Evolutionary conservation across 2,329 filamentous ascomycete species (phyloP).

Genomic region (Bertia moriformis): DNA sequence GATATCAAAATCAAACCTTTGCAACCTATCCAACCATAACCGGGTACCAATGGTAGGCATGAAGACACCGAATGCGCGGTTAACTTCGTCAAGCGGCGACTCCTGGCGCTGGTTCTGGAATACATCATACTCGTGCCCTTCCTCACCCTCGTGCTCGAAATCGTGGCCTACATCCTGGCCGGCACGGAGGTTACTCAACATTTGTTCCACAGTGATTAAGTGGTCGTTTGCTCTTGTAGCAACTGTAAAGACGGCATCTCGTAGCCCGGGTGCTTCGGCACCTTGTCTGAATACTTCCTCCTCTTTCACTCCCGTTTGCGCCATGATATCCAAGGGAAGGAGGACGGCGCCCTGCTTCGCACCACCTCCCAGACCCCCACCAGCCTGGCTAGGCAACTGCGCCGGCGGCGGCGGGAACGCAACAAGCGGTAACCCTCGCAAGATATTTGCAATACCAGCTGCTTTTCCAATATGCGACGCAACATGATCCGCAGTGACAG

Average conservation of each 20-base stretch:
- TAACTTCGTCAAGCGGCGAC: slow-evolving; percentile 26
- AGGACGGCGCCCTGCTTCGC: slow-evolving; percentile 40
- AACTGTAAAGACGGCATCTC: slow-evolving; percentile 49
- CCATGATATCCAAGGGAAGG: slow-evolving; percentile 50
- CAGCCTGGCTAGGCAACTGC: slow-evolving; percentile 23
- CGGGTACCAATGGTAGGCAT: slow-evolving; percentile 45
- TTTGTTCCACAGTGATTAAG: slow-evolving; percentile 48
- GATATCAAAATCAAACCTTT: slow-evolving; percentile 48
- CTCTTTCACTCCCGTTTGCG: slow-evolving; percentile 39
- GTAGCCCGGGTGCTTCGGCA: slow-evolving; percentile 37
- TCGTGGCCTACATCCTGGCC: slow-evolving; percentile 44
- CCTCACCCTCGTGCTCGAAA: slow-evolving; percentile 47
- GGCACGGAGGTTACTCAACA: slow-evolving; percentile 40
- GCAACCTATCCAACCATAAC: slow-evolving; percentile 42
- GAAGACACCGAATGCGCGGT: slow-evolving; percentile 44
- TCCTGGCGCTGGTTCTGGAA: slow-evolving; percentile 1
- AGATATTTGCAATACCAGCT: slow-evolving; percentile 41
- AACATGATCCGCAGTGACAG: slow-evolving; percentile 46
- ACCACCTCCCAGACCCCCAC: slow-evolving; percentile 18
- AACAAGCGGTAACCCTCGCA: slow-evolving; percentile 44
- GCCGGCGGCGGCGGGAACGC: slow-evolving; percentile 41
- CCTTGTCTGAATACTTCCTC: slow-evolving; percentile 47
- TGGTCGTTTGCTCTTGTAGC: slow-evolving; percentile 53
- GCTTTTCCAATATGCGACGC: slow-evolving; percentile 54
- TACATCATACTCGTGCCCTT: slow-evolving; percentile 34